phyloP scores from a whole-genome alignment of 345 rosid genomes.

The Populus nigra region DNA sequence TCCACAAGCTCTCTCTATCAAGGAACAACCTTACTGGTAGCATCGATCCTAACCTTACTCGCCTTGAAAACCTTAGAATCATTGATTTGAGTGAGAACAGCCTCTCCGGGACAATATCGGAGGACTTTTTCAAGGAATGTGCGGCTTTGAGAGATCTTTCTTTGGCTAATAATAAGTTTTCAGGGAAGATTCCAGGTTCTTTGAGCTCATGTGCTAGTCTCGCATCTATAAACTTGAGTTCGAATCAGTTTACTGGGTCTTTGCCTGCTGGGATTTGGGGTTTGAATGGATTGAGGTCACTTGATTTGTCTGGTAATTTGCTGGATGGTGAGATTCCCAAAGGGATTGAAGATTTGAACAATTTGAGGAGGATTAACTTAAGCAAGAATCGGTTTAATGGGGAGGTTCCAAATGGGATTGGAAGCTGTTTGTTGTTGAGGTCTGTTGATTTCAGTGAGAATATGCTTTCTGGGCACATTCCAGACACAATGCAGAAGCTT shows the following conservation, averaged over 20 bases:
- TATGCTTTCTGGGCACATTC: slow-evolving; percentile 62
- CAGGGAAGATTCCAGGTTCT: slow-evolving; percentile 71
- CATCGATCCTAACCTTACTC: slow-evolving; percentile 54
- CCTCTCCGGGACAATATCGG: slow-evolving; percentile 62
- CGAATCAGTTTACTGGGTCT: slow-evolving; percentile 65
- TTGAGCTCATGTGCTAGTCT: slow-evolving; percentile 71
- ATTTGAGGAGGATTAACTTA: slow-evolving; percentile 59
- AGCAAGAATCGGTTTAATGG: slow-evolving; percentile 61
- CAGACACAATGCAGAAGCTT: slow-evolving; percentile 67
- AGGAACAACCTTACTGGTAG: slow-evolving; percentile 66
- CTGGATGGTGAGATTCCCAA: slow-evolving; percentile 65
- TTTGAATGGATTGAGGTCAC: slow-evolving; percentile 62
- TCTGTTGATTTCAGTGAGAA: slow-evolving; percentile 70
- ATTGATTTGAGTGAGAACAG: slow-evolving; percentile 61
- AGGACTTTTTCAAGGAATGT: slow-evolving; percentile 75
- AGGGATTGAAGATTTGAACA: slow-evolving; percentile 56
- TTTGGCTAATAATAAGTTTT: slow-evolving; percentile 63
- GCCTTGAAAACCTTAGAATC: slow-evolving; percentile 42
- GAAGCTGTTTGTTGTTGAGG: slow-evolving; percentile 67
- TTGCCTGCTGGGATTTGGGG: slow-evolving; percentile 70
- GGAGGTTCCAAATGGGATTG: slow-evolving; percentile 59
- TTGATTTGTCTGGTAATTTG: slow-evolving; percentile 73
- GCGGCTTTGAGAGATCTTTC: slow-evolving; percentile 67
- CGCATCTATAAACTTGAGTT: slow-evolving; percentile 59
- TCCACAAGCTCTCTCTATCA: slow-evolving; percentile 37